A percentile compares a stretch with the other conserved stretches of the same genome.
phyloP scores from a whole-genome alignment of 1,284 basidiomycete species.

The Phellinidium pouzarii region DNA sequence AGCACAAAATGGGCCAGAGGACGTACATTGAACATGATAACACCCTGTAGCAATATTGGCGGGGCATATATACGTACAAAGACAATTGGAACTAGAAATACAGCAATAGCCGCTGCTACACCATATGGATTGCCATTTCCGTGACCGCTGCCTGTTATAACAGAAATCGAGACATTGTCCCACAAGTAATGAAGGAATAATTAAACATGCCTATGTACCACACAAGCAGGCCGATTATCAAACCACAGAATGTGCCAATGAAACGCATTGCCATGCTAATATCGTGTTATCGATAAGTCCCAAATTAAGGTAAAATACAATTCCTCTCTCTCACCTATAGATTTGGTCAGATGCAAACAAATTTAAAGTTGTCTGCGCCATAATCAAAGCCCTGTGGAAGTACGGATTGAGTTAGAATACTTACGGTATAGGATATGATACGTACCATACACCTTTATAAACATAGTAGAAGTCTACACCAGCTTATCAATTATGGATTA shows the following conservation, averaged over 20 bases:
- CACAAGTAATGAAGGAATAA: background rate
- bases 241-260: conserved; percentile 39
- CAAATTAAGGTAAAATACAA: conserved; percentile 20
- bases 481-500: background rate
- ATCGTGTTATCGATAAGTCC: background rate
- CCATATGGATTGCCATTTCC: conserved; percentile 55
- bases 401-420: background rate
- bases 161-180: background rate
- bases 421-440: background rate
- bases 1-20: background rate
- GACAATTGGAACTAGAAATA: conserved; percentile 46
- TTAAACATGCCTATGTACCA: conserved; percentile 46
- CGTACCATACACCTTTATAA: conserved; percentile 39
- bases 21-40: conserved; percentile 35
- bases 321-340: conserved; percentile 35
- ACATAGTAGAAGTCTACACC: conserved; percentile 39
- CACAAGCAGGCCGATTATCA: conserved; percentile 43
- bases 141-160: conserved; percentile 39
- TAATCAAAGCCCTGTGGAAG: conserved; percentile 50
- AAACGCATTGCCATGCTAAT: conserved; percentile 37
- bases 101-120: conserved; percentile 43
- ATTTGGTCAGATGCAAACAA: conserved; percentile 60
- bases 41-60: conserved; percentile 33
- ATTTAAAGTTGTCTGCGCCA: conserved; percentile 59
- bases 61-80: conserved; percentile 48